These are phyloP conservation scores for Aquilaria sinensis DNA, from an alignment of 345 rosid genomes.

Conservation along the genomic window DNA sequence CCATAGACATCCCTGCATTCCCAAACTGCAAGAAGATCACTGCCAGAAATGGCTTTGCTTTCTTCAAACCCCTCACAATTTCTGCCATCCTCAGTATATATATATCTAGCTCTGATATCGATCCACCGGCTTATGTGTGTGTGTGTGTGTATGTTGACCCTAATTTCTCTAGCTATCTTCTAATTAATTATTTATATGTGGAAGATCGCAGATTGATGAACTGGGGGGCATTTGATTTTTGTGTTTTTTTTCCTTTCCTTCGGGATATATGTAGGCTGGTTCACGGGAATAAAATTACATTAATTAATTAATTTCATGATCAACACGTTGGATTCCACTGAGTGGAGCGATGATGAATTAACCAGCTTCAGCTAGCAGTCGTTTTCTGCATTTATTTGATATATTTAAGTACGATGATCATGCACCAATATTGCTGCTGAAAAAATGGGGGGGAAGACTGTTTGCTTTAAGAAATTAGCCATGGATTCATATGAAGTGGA, in stretches of 20 bases:
- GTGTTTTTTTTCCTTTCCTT: no score
- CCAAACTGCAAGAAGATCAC: slow-evolving; percentile 31
- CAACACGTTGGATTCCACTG: not conserved
- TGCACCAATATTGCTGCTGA: not conserved
- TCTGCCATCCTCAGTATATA: no score
- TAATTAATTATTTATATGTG: not conserved
- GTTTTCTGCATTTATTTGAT: not conserved
- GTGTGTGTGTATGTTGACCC: not conserved
- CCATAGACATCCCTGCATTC: slow-evolving; percentile 32
- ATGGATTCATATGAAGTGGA: not conserved
- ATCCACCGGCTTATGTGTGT: not conserved
- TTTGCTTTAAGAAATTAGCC: not conserved
- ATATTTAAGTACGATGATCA: not conserved
- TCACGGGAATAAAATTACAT: no score
- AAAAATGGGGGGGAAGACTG: not conserved
- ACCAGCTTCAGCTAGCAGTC: no score
- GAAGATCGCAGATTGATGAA: not conserved
- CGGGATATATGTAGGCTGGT: not conserved
- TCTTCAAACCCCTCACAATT: not conserved
- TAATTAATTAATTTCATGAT: not conserved
- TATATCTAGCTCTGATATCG: no score
- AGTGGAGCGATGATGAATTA: no score
- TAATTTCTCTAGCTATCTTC: not conserved
- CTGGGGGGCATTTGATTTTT: not conserved
- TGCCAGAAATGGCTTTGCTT: slow-evolving; percentile 32